Evolutionary conservation across 2,329 filamentous ascomycete species (phyloP).

Genomic region (Venturia pyrina): DNA sequence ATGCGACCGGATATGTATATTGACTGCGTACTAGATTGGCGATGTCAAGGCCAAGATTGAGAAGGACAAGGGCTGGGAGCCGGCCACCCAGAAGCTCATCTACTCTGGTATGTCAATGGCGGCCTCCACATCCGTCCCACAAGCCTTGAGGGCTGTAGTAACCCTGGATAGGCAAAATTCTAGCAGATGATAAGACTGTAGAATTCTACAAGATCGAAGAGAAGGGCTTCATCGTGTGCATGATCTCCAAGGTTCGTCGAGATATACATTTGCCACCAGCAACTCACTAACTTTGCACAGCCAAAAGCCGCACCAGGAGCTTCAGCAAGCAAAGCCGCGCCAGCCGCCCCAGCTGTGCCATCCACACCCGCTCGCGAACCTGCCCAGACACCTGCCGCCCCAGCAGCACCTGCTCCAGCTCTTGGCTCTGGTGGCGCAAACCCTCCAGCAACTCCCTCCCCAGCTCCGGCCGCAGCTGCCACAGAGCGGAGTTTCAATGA

Average conservation of each 20-base stretch:
- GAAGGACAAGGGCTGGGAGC: conserved; percentile 88
- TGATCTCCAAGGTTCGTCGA: conserved; percentile 79
- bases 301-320: conserved; percentile 56
- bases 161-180: conserved; percentile 69
- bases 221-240: conserved; percentile 98
- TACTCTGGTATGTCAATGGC: conserved; percentile 66
- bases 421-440: conserved; percentile 31
- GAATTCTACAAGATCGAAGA: conserved; percentile 98
- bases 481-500: conserved; percentile 47
- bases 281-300: conserved; percentile 33
- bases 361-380: conserved; percentile 44
- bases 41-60: conserved; percentile 88
- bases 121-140: not conserved
- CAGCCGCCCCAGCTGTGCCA: conserved; percentile 46
- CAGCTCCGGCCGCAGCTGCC: conserved; percentile 35
- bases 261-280: conserved; percentile 5
- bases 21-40: conserved; percentile 54
- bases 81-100: conserved; percentile 86
- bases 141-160: conserved; percentile 11
- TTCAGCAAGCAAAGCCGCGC: conserved; percentile 38
- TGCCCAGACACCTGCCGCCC: conserved; percentile 40
- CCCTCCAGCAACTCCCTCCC: conserved; percentile 41
- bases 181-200: conserved; percentile 95
- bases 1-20: not conserved
- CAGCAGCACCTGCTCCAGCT: conserved; percentile 47